These are phyloP conservation scores for Helichrysum umbraculigerum DNA, from an alignment of 129 eudicot genomes.

Conservation along the genomic window DNA sequence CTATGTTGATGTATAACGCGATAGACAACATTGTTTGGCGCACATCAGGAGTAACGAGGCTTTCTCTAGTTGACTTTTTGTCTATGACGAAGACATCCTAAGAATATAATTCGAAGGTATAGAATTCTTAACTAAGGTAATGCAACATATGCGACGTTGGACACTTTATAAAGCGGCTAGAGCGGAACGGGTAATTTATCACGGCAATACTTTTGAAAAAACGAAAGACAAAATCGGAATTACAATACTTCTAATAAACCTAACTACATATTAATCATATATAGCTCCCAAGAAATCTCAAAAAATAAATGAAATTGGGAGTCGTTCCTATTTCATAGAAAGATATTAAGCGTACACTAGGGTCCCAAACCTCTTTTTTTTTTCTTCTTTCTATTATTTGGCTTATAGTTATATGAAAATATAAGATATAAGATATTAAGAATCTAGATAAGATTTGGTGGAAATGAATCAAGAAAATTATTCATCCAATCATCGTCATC, in stretches of 20 bases:
- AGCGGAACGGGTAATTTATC: neutral
- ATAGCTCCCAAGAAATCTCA: neutral
- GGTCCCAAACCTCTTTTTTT: slow-evolving; percentile 6
- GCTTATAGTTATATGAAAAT: slow-evolving; percentile 21
- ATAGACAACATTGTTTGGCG: too few species aligned
- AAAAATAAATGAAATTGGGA: neutral
- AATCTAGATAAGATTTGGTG: slow-evolving; percentile 51
- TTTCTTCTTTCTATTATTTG: neutral
- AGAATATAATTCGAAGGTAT: too few species aligned
- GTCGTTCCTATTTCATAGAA: neutral
- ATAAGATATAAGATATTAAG: neutral
- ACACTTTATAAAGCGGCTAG: too few species aligned
- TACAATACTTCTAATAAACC: neutral
- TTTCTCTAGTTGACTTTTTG: too few species aligned
- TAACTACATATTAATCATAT: neutral
- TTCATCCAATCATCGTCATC: slow-evolving; percentile 58
- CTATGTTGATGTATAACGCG: too few species aligned
- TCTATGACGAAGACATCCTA: too few species aligned
- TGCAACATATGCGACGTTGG: too few species aligned
- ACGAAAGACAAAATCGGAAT: neutral
- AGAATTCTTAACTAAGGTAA: too few species aligned
- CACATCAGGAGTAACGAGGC: too few species aligned
- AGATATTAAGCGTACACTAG: neutral
- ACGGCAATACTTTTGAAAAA: neutral
- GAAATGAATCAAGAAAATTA: slow-evolving; percentile 54